phyloP scores from a whole-genome alignment of 805 yeast genomes.

The Lipomyces sp. region DNA sequence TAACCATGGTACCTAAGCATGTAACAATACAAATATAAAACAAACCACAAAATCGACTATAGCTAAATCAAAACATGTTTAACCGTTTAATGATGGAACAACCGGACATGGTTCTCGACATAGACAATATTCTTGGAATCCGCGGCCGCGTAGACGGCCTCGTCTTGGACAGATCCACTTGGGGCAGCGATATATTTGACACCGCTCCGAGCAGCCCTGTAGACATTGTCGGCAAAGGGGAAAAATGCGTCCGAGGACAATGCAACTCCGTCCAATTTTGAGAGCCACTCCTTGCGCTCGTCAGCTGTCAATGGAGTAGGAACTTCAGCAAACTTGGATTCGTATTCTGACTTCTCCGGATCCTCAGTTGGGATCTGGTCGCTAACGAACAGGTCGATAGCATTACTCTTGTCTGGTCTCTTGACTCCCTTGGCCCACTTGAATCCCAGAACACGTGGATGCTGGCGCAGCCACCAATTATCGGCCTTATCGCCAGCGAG shows the following conservation, averaged over 20 bases:
- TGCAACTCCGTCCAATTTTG: conserved; percentile 81
- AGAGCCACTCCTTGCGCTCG: conserved; percentile 88
- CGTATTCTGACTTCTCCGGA: conserved; percentile 92
- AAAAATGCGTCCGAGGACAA: conserved; percentile 97
- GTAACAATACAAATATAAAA: not conserved
- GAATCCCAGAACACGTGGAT: conserved; percentile 88
- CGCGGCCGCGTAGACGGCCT: conserved; percentile 94
- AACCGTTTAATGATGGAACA: conserved; percentile 89
- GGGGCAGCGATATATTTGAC: conserved; percentile 97
- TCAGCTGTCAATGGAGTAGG: conserved; percentile 82
- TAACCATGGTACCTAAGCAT: not conserved
- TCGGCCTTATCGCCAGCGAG: conserved; percentile 99
- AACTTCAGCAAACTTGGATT: conserved; percentile 78
- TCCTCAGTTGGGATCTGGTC: conserved; percentile 88
- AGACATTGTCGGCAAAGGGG: conserved; percentile 99
- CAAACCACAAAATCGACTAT: conserved; percentile 5
- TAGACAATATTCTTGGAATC: conserved; percentile 88
- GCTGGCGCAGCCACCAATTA: conserved; percentile 99
- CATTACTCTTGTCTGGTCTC: conserved; percentile 98
- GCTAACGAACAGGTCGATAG: conserved; percentile 91
- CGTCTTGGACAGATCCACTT: conserved; percentile 96
- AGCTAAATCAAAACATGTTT: not conserved
- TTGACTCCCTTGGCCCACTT: conserved; percentile 98
- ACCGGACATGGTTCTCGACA: conserved; percentile 95
- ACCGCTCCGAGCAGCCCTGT: conserved; percentile 96